Evolutionary conservation across 2,329 filamentous ascomycete genomes (phyloP).

Genomic region (Ustilaginoidea virens): DNA sequence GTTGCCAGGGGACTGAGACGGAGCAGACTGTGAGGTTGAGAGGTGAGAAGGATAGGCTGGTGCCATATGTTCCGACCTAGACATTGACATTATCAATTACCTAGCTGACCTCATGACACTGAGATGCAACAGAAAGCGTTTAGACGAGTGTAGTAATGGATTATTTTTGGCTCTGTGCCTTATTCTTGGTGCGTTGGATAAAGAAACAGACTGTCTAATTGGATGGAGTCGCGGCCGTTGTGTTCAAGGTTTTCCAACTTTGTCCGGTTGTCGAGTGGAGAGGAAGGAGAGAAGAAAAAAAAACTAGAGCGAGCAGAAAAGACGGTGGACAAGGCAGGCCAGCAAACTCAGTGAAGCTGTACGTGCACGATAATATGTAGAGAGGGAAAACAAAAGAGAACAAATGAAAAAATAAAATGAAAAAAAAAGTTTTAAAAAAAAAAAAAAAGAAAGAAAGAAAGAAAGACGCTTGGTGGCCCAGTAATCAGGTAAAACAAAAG

Average conservation of each 20-base stretch:
- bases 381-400: too few species aligned
- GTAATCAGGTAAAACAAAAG: slow-evolving; percentile 20
- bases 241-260: too few species aligned
- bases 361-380: too few species aligned
- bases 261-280: too few species aligned
- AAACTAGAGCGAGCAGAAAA: too few species aligned
- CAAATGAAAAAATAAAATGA: too few species aligned
- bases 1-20: slow-evolving; percentile 64
- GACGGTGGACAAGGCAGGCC: too few species aligned
- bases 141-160: neutral
- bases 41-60: slow-evolving; percentile 65
- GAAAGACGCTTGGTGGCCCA: slow-evolving; percentile 8
- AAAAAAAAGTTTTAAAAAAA: too few species aligned
- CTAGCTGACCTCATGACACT: slow-evolving; percentile 12
- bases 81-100: slow-evolving; percentile 90
- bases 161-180: neutral
- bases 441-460: slow-evolving; percentile 3
- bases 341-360: too few species aligned
- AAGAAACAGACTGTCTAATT: neutral
- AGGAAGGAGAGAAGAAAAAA: too few species aligned
- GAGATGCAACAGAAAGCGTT: slow-evolving; percentile 2
- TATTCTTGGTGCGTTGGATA: neutral
- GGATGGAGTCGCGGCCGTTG: neutral
- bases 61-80: slow-evolving; percentile 74
- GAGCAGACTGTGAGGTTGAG: slow-evolving; percentile 44